These are phyloP conservation scores for Colletotrichum filicis DNA, from an alignment of 2,329 filamentous ascomycete species.

Conservation along the genomic window DNA sequence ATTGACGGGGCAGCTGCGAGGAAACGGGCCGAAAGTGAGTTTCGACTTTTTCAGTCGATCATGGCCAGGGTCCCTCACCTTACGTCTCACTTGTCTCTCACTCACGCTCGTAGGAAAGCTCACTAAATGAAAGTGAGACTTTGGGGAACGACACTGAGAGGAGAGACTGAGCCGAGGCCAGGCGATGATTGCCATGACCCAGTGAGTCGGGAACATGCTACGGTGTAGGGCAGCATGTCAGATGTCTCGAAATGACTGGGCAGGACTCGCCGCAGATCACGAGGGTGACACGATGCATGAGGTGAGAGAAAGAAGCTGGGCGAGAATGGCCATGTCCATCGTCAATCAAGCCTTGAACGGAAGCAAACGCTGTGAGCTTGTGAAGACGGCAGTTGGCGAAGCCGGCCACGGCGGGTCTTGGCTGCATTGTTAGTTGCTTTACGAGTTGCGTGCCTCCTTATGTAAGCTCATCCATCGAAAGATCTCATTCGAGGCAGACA, in stretches of 20 bases:
- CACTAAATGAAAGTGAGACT: neutral
- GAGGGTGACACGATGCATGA: neutral
- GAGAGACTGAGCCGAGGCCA: constrained; percentile 2
- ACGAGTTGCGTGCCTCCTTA: too few species aligned
- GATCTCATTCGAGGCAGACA: too few species aligned
- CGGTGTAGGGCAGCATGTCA: neutral
- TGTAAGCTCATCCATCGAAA: too few species aligned
- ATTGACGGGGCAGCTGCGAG: neutral
- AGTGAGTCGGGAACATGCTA: neutral
- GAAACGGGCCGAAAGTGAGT: constrained; percentile 31
- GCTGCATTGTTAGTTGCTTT: neutral
- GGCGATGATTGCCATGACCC: neutral
- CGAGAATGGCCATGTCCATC: neutral
- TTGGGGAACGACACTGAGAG: too few species aligned
- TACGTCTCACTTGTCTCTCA: too few species aligned
- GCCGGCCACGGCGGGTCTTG: neutral
- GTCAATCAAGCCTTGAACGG: neutral
- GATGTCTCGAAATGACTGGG: neutral
- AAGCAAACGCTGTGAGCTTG: neutral
- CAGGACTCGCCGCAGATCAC: neutral
- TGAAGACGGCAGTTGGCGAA: neutral
- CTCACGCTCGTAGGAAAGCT: neutral
- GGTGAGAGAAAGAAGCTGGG: neutral
- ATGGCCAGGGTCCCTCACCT: neutral
- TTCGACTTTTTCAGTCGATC: constrained; percentile 19